A percentile compares a stretch with the other conserved stretches of the same genome.
Conservation (phyloP, 2,329 filamentous ascomycete genomes). For the Juglanconis juglandina region DNA sequence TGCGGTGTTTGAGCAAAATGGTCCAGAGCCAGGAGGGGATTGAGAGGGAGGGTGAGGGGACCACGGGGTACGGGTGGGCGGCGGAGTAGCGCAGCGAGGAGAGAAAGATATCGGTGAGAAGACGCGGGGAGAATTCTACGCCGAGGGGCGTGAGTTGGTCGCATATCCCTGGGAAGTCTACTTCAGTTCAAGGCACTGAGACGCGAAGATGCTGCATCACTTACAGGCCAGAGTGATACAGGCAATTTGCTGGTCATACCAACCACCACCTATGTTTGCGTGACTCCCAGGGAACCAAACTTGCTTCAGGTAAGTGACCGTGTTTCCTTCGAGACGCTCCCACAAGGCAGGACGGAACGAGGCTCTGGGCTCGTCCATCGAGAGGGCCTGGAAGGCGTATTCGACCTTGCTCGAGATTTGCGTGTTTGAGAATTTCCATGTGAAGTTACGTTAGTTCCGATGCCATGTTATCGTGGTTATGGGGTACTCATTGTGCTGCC, state of each 20-base stretch:
- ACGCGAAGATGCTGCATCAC: not conserved
- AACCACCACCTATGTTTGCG: conserved; percentile 60
- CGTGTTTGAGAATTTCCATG: conserved; percentile 41
- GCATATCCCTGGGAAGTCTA: conserved; percentile 26
- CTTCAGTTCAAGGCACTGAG: not conserved
- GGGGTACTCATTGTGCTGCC: conserved; percentile 29
- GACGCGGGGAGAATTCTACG: conserved; percentile 28
- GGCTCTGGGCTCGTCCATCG: conserved; percentile 45
- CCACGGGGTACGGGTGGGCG: conserved; percentile 30
- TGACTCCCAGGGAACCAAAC: conserved; percentile 62
- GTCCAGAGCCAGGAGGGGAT: conserved; percentile 19
- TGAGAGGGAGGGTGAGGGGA: conserved; percentile 17
- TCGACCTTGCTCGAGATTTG: conserved; percentile 38
- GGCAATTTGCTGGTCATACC: conserved; percentile 36
- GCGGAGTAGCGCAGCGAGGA: conserved; percentile 29
- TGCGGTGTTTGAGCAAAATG: conserved; percentile 13
- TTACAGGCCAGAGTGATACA: conserved; percentile 31
- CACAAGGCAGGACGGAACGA: conserved; percentile 41
- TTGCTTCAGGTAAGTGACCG: conserved; percentile 29
- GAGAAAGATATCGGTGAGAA: conserved; percentile 25
- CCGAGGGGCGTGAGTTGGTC: conserved; percentile 32
- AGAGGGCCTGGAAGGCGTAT: conserved; percentile 49
- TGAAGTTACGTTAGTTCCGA: conserved; percentile 23
- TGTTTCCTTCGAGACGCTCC: conserved; percentile 30
- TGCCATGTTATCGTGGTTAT: conserved; percentile 7